These are phyloP conservation scores for Populus euphratica DNA, from an alignment of 345 rosid genomes.

Conservation along the genomic window DNA sequence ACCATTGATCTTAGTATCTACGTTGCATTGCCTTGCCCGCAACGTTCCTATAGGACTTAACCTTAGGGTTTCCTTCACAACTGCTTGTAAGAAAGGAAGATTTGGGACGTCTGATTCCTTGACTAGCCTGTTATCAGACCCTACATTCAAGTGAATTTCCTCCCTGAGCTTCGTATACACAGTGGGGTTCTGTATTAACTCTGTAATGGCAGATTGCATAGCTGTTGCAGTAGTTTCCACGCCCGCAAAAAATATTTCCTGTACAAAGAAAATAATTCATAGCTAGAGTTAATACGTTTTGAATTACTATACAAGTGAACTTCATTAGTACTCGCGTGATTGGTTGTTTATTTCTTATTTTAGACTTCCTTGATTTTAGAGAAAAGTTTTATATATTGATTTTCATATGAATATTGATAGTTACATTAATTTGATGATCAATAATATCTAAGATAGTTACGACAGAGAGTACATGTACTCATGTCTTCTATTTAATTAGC, in stretches of 20 bases:
- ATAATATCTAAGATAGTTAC: too few relatives aligned
- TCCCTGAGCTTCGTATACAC: not conserved
- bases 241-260: constrained; percentile 7
- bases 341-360: not conserved
- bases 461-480: too few relatives aligned
- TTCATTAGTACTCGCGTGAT: not conserved
- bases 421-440: not conserved
- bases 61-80: constrained; percentile 43
- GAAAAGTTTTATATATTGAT: not conserved
- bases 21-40: constrained; percentile 29
- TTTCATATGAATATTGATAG: not conserved
- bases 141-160: not conserved
- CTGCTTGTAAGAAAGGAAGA: constrained; percentile 38
- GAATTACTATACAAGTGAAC: not conserved
- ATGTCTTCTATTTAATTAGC: too few relatives aligned
- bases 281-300: not conserved
- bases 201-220: constrained; percentile 8
- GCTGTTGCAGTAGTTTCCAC: constrained; percentile 14
- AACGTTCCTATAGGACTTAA: constrained; percentile 38
- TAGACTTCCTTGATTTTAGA: not conserved
- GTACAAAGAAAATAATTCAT: not conserved
- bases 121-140: constrained; percentile 17
- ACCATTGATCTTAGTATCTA: constrained; percentile 31
- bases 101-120: constrained; percentile 39
- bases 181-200: not conserved